Evolutionary conservation across 768 basidiomycete species (phyloP).

Genomic region (Boletus tylopilopsis): DNA sequence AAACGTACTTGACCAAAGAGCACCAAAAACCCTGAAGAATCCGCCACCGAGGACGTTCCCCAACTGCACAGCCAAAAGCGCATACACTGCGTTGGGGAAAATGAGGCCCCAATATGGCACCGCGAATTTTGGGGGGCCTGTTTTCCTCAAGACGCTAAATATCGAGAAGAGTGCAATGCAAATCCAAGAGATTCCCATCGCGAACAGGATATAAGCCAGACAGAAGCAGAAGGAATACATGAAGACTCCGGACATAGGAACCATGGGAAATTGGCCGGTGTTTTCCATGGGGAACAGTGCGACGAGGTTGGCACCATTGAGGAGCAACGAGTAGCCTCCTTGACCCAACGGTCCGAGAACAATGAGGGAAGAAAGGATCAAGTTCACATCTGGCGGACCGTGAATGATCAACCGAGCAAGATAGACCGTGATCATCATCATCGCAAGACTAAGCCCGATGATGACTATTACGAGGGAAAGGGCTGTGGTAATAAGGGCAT

Average conservation of each 20-base stretch:
- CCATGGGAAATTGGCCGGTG: constrained; percentile 30
- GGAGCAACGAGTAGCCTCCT: constrained; percentile 43
- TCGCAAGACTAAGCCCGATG: constrained; percentile 44
- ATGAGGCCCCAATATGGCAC: constrained; percentile 53
- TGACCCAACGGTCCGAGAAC: constrained; percentile 53
- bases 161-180: constrained; percentile 42
- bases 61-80: constrained; percentile 47
- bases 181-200: constrained; percentile 54
- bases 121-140: constrained; percentile 39
- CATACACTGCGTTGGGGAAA: constrained; percentile 55
- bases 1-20: constrained; percentile 48
- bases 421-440: constrained; percentile 49
- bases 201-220: constrained; percentile 47
- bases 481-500: constrained; percentile 41
- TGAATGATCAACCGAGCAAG: constrained; percentile 41
- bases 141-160: constrained; percentile 27
- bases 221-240: constrained; percentile 44
- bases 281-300: constrained; percentile 32
- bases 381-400: constrained; percentile 37
- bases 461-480: constrained; percentile 42
- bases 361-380: constrained; percentile 44
- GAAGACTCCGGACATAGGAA: constrained; percentile 36
- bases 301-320: constrained; percentile 38
- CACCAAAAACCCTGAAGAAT: constrained; percentile 51
- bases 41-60: constrained; percentile 45